A percentile compares a stretch with the other conserved stretches of the same genome.
phyloP scores from a whole-genome alignment of 2,329 filamentous ascomycete genomes.

The Eutypella sp. region DNA sequence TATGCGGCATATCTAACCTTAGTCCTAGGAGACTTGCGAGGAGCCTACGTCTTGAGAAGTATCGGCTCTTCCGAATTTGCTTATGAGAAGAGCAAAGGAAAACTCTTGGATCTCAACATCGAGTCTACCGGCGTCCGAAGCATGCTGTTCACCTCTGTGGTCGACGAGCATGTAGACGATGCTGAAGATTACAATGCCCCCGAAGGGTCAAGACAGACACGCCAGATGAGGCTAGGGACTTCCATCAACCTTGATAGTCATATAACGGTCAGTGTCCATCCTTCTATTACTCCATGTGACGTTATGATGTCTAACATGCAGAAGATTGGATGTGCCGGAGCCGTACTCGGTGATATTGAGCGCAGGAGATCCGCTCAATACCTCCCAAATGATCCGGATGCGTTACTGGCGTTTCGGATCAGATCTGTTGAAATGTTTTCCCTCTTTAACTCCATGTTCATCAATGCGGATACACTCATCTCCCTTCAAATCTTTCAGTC shows the following conservation, averaged over 20 bases:
- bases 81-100: constrained; percentile 60
- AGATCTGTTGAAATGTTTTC: constrained; percentile 69
- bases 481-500: constrained; percentile 82
- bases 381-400: constrained; percentile 53
- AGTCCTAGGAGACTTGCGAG: constrained; percentile 29
- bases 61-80: constrained; percentile 69
- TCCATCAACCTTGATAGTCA: constrained; percentile 69
- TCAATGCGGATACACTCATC: constrained; percentile 73
- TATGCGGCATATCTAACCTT: constrained; percentile 8
- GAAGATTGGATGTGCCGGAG: constrained; percentile 78
- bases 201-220: constrained; percentile 54
- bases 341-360: constrained; percentile 73
- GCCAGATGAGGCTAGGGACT: constrained; percentile 63
- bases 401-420: constrained; percentile 54
- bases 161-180: constrained; percentile 31
- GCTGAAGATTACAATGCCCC: constrained; percentile 31
- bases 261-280: constrained; percentile 50
- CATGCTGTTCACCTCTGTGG: constrained; percentile 59
- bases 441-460: constrained; percentile 62
- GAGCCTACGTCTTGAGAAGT: constrained; percentile 54
- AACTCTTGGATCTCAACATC: constrained; percentile 55
- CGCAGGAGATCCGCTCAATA: constrained; percentile 60
- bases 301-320: constrained; percentile 8
- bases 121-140: constrained; percentile 43
- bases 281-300: not conserved